phyloP scores from a whole-genome alignment of 2,329 filamentous ascomycete genomes.

The Tolypocladium tundrense region DNA sequence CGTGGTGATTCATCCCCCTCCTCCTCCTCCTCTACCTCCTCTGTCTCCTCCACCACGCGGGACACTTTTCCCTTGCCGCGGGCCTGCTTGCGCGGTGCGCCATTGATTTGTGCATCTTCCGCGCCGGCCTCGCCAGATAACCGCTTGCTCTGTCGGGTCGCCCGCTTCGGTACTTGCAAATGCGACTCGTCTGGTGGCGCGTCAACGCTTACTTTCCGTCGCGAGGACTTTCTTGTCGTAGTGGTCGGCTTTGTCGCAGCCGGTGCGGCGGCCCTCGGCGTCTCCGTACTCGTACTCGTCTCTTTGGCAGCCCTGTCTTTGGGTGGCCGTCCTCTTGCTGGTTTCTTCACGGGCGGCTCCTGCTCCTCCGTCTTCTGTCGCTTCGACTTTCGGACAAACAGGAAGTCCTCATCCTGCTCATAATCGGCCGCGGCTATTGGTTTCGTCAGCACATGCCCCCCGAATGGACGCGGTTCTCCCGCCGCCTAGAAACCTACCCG shows the following conservation, averaged over 20 bases:
- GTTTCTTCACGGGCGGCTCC: constrained; percentile 30
- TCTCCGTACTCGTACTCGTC: background rate
- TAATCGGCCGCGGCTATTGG: constrained; percentile 35
- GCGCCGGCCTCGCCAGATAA: constrained; percentile 27
- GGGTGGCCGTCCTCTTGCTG: constrained; percentile 16
- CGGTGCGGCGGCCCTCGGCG: background rate
- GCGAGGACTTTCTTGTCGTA: constrained; percentile 19
- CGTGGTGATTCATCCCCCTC: background rate
- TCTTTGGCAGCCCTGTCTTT: constrained; percentile 19
- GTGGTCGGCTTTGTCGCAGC: constrained; percentile 9
- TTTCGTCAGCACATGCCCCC: constrained; percentile 6
- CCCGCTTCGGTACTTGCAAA: constrained; percentile 27
- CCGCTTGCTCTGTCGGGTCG: constrained; percentile 33
- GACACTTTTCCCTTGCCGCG: constrained; percentile 11
- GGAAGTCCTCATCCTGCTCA: constrained; percentile 69
- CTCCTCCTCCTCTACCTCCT: background rate
- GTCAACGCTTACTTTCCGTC: constrained; percentile 30
- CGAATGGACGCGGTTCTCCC: background rate
- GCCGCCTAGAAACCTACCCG: constrained; percentile 35
- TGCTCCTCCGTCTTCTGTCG: constrained; percentile 48
- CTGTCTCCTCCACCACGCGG: constrained; percentile 1
- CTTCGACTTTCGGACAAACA: constrained; percentile 61
- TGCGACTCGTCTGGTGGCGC: constrained; percentile 25
- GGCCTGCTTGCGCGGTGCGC: constrained; percentile 12
- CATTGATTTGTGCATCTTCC: constrained; percentile 18